These are phyloP conservation scores for Angophora floribunda DNA, from an alignment of 345 rosid species.

Conservation along the genomic window DNA sequence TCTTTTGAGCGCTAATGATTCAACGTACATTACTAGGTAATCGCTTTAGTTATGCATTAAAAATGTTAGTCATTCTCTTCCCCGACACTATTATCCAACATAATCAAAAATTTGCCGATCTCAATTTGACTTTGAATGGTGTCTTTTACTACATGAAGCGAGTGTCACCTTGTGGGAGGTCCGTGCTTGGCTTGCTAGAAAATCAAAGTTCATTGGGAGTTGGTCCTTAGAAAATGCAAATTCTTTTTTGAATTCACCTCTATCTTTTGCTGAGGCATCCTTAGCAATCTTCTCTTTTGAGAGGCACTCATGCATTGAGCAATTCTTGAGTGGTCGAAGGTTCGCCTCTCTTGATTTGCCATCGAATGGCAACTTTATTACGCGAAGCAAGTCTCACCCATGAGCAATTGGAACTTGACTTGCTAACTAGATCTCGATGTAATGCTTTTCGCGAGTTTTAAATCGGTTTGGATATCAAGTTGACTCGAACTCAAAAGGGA, in stretches of 20 bases:
- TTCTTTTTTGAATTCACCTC: background rate
- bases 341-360: background rate
- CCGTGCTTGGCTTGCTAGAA: background rate
- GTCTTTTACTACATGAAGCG: too few species aligned
- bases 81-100: too few species aligned
- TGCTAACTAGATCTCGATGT: background rate
- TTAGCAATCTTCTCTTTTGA: background rate
- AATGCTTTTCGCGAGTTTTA: background rate
- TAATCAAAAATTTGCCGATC: too few species aligned
- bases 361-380: background rate
- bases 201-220: background rate
- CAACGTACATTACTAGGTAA: too few species aligned
- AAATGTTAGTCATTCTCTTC: too few species aligned
- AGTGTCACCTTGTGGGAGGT: too few species aligned
- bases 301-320: background rate
- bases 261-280: too few species aligned
- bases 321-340: background rate
- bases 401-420: fast-evolving
- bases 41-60: too few species aligned
- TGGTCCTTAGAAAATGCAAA: background rate
- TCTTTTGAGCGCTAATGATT: too few species aligned
- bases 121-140: too few species aligned
- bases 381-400: fast-evolving
- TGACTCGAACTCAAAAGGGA: background rate
- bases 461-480: background rate